Conservation (phyloP, 768 basidiomycete genomes). For the Panellus pusillus region DNA sequence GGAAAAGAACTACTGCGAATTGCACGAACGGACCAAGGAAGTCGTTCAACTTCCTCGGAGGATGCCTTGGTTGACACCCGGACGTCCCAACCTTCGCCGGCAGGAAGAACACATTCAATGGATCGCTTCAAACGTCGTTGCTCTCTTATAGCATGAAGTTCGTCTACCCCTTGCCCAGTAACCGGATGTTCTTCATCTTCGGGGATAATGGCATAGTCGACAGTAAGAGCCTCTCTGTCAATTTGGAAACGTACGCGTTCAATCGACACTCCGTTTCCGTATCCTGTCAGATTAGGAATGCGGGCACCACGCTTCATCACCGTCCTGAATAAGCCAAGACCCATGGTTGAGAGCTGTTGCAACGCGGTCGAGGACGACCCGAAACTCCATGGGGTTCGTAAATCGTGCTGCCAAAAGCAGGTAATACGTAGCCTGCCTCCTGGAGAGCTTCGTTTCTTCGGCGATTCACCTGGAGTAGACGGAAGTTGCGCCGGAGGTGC, state of each 20-base stretch:
- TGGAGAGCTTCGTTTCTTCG: conserved; percentile 34
- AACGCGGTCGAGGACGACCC: conserved; percentile 62
- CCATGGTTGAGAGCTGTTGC: conserved; percentile 86
- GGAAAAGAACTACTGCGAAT: conserved; percentile 44
- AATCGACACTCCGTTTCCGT: conserved; percentile 79
- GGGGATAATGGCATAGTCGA: conserved; percentile 83
- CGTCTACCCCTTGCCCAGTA: conserved; percentile 54
- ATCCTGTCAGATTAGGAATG: conserved; percentile 73
- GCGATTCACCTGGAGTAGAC: conserved; percentile 24
- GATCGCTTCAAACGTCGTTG: conserved; percentile 69
- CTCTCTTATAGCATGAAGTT: conserved; percentile 64
- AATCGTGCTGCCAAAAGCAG: conserved; percentile 95
- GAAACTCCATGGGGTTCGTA: conserved; percentile 83
- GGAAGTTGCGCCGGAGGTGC: conserved; percentile 35
- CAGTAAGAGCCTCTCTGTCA: conserved; percentile 76
- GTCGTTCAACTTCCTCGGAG: conserved; percentile 64
- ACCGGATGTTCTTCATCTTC: conserved; percentile 58
- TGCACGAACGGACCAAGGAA: conserved; percentile 73
- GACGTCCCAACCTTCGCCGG: conserved; percentile 82
- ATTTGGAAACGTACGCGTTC: conserved; percentile 79
- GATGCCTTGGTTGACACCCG: conserved; percentile 76
- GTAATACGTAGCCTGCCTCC: conserved; percentile 67
- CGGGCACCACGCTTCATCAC: conserved; percentile 73
- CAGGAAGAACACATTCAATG: conserved; percentile 79
- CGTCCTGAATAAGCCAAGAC: conserved; percentile 78